Base-by-base conservation (phyloP, 257 asterid species). In the Salvia rosmarinus region DNA sequence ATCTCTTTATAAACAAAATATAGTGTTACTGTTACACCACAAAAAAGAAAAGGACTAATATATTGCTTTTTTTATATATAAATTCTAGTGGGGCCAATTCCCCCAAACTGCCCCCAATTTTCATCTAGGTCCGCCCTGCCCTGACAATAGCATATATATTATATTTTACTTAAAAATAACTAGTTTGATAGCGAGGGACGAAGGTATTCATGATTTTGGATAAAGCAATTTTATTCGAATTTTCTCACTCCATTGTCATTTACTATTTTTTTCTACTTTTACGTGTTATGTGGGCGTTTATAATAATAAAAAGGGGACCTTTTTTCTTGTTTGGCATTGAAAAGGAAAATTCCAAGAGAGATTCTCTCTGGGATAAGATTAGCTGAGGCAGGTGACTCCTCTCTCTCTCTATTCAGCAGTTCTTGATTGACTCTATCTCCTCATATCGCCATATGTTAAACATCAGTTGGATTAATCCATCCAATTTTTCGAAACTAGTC, bases 321-420 rank as follows among this genome's bases (percentile, higher is more conserved):
- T 2, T 52, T 11, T 55, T 9, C 9, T 11, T 54, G 32, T 39
- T 35, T 51, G 58, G 68, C 52, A 65, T 37, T 34, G 46, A 11
- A 67, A 74, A 58, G 5, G n/a, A 50, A 56, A 17, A 30, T 21
- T 9, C 7, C 1, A 8, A 9, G 16, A 4, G 17, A 67, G 67
- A 71, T 56, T 66, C 58, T 49, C 13, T 49, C 16, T 11, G 51
- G 68, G 77, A 77, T 64, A 71, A 77, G 62, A 67, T 78, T 72
- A 78, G 67, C 72, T 60, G 75, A 78, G 82, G 76, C 20, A 73
- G 73, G 68, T 52, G 11, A 28, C 47, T 42, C 44, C 37, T 54
- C 23, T 23, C 67, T 42, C n/a, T 63, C 46, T 30, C 44, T 28
- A 17, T 28, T 46, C 19, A 28, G 42, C 30, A 14, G 51, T 12